Conservation (phyloP, 805 yeast genomes). For the Nakazawaea anatomiae region DNA sequence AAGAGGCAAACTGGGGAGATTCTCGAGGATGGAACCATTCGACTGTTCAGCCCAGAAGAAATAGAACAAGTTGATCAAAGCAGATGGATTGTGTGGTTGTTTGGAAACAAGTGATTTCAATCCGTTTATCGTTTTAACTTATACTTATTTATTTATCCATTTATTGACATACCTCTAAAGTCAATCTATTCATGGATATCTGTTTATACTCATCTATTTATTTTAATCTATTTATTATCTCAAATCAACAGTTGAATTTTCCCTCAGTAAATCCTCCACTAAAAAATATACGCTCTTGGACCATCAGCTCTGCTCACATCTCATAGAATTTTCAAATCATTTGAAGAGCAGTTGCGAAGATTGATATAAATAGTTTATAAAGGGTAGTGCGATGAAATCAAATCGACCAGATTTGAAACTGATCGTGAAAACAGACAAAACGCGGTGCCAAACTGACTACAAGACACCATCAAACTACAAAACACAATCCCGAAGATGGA, state of each 20-base stretch:
- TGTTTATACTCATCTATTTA: not conserved
- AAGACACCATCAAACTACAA: not conserved
- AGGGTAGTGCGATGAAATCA: too few species aligned
- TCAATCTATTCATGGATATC: too few species aligned
- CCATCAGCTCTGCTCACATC: not conserved
- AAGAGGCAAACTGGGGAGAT: constrained; percentile 40
- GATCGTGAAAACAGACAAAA: not conserved
- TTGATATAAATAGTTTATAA: too few species aligned
- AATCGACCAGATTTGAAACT: too few species aligned
- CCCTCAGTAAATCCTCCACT: too few species aligned
- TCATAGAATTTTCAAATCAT: not conserved
- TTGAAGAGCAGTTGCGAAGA: too few species aligned
- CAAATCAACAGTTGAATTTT: too few species aligned
- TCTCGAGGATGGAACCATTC: constrained; percentile 36
- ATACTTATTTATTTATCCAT: not conserved
- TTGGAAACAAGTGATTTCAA: constrained; percentile 30
- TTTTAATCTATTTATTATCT: not conserved
- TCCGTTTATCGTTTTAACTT: not conserved
- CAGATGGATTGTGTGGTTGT: constrained; percentile 33
- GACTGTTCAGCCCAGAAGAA: constrained; percentile 39
- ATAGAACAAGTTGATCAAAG: constrained; percentile 27
- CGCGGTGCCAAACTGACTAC: not conserved
- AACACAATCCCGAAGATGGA: not conserved
- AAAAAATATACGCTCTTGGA: too few species aligned
- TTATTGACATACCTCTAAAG: not conserved